Evolutionary conservation across 257 asterid genomes (phyloP).

Genomic region (Nicotiana undulata): DNA sequence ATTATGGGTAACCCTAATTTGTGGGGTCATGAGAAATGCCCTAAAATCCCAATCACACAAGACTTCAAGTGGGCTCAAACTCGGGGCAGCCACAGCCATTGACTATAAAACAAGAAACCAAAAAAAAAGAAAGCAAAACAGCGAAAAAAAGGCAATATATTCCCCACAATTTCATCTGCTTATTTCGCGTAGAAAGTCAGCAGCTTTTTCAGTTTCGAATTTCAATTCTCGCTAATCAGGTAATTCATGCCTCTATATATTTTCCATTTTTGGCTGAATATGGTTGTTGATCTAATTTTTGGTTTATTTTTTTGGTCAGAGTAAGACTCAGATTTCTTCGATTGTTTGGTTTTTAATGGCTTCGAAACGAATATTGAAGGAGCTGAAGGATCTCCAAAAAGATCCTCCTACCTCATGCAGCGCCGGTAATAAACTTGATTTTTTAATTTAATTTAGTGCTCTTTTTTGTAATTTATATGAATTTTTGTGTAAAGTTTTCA

Average conservation of each 20-base stretch:
- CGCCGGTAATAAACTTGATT: not conserved
- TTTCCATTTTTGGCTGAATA: not conserved
- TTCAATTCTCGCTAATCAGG: not conserved
- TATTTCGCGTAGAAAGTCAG: not conserved
- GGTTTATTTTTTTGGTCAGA: not conserved
- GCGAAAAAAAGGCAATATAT: no score
- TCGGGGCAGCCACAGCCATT: no score
- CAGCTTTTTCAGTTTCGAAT: not conserved
- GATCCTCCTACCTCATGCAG: conserved; percentile 11
- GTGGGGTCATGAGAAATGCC: no score
- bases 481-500: not conserved
- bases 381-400: conserved; percentile 5
- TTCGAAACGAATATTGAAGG: conserved; percentile 9
- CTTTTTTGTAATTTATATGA: not conserved
- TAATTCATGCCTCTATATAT: not conserved
- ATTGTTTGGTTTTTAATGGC: conserved; percentile 2
- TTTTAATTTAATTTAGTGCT: not conserved
- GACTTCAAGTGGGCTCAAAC: no score
- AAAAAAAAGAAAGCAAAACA: no score
- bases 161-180: not conserved
- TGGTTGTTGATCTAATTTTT: not conserved
- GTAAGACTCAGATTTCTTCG: not conserved
- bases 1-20: no score
- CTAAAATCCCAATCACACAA: no score
- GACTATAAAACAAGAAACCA: no score